These are phyloP conservation scores for Houttuynia cordata DNA, from an alignment of 164 flowering plant species.

Conservation along the genomic window DNA sequence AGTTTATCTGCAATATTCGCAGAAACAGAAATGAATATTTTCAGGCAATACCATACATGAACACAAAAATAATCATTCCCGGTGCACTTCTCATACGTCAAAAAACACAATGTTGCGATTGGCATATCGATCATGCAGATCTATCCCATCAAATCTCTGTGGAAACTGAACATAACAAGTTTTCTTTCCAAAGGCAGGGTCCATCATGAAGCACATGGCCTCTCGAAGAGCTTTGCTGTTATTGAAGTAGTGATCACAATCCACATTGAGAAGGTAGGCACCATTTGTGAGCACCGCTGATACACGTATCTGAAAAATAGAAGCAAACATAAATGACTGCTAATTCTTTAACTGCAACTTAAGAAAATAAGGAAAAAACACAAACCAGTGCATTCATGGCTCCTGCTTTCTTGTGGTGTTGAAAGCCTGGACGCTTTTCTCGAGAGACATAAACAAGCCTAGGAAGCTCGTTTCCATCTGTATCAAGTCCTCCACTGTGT, in stretches of 20 bases:
- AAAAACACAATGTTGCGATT: slow-evolving; percentile 95
- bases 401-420: slow-evolving; percentile 99
- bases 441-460: slow-evolving; percentile 98
- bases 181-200: slow-evolving; percentile 75
- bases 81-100: slow-evolving; percentile 48
- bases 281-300: slow-evolving; percentile 98
- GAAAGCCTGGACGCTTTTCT: slow-evolving; percentile 96
- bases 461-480: slow-evolving; percentile 93
- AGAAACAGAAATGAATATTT: too few relatives aligned
- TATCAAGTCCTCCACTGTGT: slow-evolving; percentile 92
- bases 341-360: neutral
- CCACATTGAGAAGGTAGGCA: slow-evolving; percentile 90
- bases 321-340: neutral
- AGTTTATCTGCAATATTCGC: slow-evolving; percentile 54
- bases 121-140: slow-evolving; percentile 95
- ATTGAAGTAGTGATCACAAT: slow-evolving; percentile 99
- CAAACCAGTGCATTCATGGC: slow-evolving; percentile 99
- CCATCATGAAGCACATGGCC: slow-evolving; percentile 99
- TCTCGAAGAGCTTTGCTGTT: slow-evolving; percentile 94
- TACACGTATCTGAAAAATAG: slow-evolving; percentile 68
- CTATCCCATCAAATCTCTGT: slow-evolving; percentile 97
- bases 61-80: too few relatives aligned
- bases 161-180: slow-evolving; percentile 97
- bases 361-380: slow-evolving; percentile 7
- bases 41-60: neutral